Evolutionary conservation across 495 filamentous ascomycete genomes (phyloP).

Genomic region (Neurospora pannonica): DNA sequence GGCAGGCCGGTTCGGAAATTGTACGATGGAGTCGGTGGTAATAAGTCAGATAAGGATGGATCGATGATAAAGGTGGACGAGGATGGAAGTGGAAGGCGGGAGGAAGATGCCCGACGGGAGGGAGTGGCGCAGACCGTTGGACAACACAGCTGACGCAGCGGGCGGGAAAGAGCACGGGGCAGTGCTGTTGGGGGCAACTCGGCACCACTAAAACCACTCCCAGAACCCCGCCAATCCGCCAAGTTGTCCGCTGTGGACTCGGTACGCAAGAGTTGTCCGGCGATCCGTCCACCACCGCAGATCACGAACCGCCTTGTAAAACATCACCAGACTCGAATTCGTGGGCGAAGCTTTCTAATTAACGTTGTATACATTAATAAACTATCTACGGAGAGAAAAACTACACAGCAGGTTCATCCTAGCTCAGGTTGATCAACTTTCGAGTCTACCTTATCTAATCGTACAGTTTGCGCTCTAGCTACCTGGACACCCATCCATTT

Average conservation of each 20-base stretch:
- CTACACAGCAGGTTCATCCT: background rate
- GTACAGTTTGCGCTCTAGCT: background rate
- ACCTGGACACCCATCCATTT: background rate
- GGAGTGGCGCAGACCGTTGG: background rate
- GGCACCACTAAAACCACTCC: background rate
- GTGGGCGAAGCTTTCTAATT: background rate
- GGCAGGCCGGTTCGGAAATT: background rate
- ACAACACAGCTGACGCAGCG: background rate
- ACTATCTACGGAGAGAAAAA: background rate
- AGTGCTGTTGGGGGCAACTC: background rate
- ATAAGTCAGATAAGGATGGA: background rate
- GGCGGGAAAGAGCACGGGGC: background rate
- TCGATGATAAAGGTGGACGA: background rate
- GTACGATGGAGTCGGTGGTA: background rate
- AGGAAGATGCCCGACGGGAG: background rate
- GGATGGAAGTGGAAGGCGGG: background rate
- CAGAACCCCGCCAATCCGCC: background rate
- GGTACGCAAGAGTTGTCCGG: background rate
- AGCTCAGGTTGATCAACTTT: background rate
- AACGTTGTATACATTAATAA: background rate
- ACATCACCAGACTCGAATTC: background rate
- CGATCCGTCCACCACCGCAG: background rate
- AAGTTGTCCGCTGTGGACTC: background rate
- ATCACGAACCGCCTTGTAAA: background rate
- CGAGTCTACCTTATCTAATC: background rate